A percentile compares a stretch with the other conserved stretches of the same genome.
phyloP scores from a whole-genome alignment of 495 filamentous ascomycete species.

The Daldinia decipiens region DNA sequence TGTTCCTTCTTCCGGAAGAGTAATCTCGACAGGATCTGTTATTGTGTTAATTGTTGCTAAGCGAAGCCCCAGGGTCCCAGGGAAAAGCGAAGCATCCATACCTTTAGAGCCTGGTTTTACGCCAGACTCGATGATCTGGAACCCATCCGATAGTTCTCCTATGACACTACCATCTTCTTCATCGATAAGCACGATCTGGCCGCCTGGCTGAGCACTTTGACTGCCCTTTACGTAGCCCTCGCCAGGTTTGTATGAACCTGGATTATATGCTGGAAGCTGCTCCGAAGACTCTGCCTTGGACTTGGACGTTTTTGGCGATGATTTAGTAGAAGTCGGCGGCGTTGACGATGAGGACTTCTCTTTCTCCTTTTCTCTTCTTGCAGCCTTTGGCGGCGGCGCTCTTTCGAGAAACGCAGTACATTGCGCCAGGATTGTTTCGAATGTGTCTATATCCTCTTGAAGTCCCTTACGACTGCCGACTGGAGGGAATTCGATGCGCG shows the following conservation, averaged over 20 bases:
- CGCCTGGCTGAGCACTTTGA: conserved; percentile 60
- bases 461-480: conserved; percentile 73
- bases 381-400: conserved; percentile 65
- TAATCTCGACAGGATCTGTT: conserved; percentile 89
- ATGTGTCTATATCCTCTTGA: conserved; percentile 94
- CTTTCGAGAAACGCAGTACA: conserved; percentile 93
- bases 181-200: conserved; percentile 92
- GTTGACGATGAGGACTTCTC: conserved; percentile 58
- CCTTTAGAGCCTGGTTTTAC: conserved; percentile 88
- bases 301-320: conserved; percentile 49
- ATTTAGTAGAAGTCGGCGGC: conserved; percentile 53
- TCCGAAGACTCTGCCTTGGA: conserved; percentile 54
- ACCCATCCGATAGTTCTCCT: conserved; percentile 86
- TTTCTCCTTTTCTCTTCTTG: conserved; percentile 61
- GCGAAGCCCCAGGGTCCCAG: neutral
- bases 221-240: conserved; percentile 74
- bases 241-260: conserved; percentile 78
- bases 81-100: conserved; percentile 51
- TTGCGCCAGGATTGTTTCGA: conserved; percentile 95
- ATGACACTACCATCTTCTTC: conserved; percentile 96
- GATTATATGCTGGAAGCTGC: conserved; percentile 75
- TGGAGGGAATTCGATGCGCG: conserved; percentile 84
- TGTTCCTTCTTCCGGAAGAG: conserved; percentile 77
- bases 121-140: conserved; percentile 77
- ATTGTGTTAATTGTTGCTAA: conserved; percentile 9